Conservation (phyloP, 805 yeast species). For the Zygosaccharomyces bailii region DNA sequence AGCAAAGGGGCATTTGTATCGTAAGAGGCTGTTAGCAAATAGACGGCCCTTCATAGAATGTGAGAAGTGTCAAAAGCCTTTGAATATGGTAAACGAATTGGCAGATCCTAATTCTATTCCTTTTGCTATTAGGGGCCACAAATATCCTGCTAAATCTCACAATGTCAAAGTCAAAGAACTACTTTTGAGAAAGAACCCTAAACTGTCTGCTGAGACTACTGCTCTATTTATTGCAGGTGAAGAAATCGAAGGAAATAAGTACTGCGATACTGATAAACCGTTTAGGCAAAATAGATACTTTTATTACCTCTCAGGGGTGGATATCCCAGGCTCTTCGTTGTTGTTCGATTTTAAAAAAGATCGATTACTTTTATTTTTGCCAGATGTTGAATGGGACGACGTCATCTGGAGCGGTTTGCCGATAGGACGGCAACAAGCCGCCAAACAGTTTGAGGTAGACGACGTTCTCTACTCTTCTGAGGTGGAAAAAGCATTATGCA, state of each 20-base stretch:
- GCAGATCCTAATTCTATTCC: conserved; percentile 26
- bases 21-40: background rate
- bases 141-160: conserved; percentile 84
- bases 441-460: conserved; percentile 70
- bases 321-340: conserved; percentile 72
- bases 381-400: conserved; percentile 81
- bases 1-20: conserved; percentile 6
- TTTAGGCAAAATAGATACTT: conserved; percentile 91
- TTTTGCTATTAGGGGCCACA: conserved; percentile 31
- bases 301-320: conserved; percentile 79
- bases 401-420: conserved; percentile 98
- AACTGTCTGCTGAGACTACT: conserved; percentile 29
- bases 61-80: background rate
- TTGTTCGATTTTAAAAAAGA: conserved; percentile 53
- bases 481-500: conserved; percentile 33
- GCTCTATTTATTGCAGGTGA: conserved; percentile 63
- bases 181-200: conserved; percentile 29
- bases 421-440: conserved; percentile 60
- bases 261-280: conserved; percentile 74
- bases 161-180: conserved; percentile 51
- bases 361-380: conserved; percentile 68
- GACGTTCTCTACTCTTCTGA: conserved; percentile 63
- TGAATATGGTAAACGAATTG: conserved; percentile 6
- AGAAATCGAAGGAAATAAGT: conserved; percentile 54
- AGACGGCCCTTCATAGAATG: background rate